Evolutionary conservation across 1,284 basidiomycete genomes (phyloP).

Genomic region (Cystobasidium sp.): DNA sequence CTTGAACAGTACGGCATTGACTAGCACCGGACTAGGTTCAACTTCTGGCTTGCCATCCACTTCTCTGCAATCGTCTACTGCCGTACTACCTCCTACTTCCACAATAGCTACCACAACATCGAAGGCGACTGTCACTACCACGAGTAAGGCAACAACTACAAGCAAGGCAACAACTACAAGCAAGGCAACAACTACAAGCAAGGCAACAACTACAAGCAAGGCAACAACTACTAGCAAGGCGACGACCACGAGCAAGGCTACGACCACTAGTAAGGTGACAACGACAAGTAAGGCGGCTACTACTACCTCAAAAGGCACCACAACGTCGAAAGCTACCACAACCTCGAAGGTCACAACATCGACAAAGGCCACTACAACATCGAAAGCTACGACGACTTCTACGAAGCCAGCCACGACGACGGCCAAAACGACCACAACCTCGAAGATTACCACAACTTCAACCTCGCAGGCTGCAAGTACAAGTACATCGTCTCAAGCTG

Average conservation of each 20-base stretch:
- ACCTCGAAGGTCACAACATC: neutral
- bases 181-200: constrained; percentile 10
- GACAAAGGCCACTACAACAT: neutral
- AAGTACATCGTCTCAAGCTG: neutral
- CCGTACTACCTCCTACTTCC: neutral
- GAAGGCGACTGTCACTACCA: constrained; percentile 1
- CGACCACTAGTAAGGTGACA: constrained; percentile 10
- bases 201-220: neutral
- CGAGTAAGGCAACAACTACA: neutral
- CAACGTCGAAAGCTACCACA: constrained; percentile 1
- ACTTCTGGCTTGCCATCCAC: neutral
- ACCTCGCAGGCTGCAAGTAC: neutral
- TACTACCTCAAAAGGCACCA: constrained; percentile 7
- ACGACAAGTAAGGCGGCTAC: constrained; percentile 3
- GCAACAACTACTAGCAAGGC: constrained; percentile 1
- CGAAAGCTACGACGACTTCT: neutral
- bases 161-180: constrained; percentile 3
- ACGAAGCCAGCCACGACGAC: neutral
- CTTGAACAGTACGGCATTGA: neutral
- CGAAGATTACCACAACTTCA: neutral
- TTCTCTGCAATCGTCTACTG: neutral
- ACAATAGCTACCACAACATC: neutral
- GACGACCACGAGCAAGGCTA: neutral
- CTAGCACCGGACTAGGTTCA: neutral
- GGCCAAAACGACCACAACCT: neutral